phyloP scores from a whole-genome alignment of 2,329 filamentous ascomycete genomes.

The Botrytis fragariae region DNA sequence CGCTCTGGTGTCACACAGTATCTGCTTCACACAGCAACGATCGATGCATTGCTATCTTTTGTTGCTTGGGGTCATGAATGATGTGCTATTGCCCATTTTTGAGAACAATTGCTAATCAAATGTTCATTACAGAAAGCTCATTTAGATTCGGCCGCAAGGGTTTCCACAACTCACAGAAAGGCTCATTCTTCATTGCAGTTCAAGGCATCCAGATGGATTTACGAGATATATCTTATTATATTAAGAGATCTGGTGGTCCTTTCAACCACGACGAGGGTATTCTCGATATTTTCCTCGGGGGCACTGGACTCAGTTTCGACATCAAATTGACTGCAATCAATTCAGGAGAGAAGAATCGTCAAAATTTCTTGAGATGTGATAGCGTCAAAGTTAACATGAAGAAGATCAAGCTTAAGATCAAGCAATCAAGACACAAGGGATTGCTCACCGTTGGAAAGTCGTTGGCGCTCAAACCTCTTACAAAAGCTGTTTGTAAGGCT shows the following conservation, averaged over 20 bases:
- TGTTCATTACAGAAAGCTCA: conserved; percentile 66
- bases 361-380: conserved; percentile 93
- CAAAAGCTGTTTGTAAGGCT: conserved; percentile 80
- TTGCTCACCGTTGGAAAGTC: conserved; percentile 87
- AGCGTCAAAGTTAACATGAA: conserved; percentile 81
- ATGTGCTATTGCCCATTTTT: neutral
- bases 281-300: conserved; percentile 82
- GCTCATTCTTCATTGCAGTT: conserved; percentile 77
- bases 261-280: conserved; percentile 85
- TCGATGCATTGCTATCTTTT: neutral
- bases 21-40: neutral
- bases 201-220: conserved; percentile 92
- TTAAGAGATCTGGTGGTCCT: conserved; percentile 94
- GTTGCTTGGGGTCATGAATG: neutral
- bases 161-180: conserved; percentile 73
- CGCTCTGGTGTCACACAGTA: no score
- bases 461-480: conserved; percentile 69
- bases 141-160: conserved; percentile 93
- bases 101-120: conserved; percentile 8
- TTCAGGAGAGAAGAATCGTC: conserved; percentile 68
- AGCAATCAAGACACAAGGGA: conserved; percentile 92
- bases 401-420: conserved; percentile 81
- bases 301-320: conserved; percentile 68
- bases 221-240: conserved; percentile 85
- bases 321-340: conserved; percentile 42